Evolutionary conservation across 371 early-diverging fungal species (phyloP), one percentile per base, ranked within the genome.

Genomic region (Batrachochytrium dendrobatidis): DNA sequence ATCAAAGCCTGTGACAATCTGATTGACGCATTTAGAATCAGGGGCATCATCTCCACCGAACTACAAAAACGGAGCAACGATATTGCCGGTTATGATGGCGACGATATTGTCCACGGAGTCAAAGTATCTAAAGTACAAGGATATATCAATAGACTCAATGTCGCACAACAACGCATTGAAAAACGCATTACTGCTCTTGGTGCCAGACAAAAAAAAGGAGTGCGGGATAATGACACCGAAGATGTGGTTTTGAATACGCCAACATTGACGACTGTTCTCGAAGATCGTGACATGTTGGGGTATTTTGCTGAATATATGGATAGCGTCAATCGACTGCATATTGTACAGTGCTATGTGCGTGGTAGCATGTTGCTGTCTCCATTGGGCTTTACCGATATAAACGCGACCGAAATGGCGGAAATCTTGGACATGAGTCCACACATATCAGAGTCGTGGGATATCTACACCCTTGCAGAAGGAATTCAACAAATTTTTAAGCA

Each of bases 271-370:
- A 26, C 56, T 32, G 80, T 86, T 26, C 66, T 88, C 24, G 77
- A 80, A 4, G 86, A 87, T 55, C 79, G 85, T 0, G 62, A 82
- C 0, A 83, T 86, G 0, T 62, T 90, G 7, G 84, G 87, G 0
- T 88, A 85, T 34, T 89, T 90, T 68, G 86, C 84, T 74, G 92
- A 90, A 69, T 89, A 83, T 62, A 83, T 88, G 84, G 90, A 90
- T 60, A 80, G 81, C 30, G 74, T 77, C 18, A 84, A 83, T 1
- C 78, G 76, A 53, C 77, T 83, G 73, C 67, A 80, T 25, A 73
- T 81, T 25, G 76, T 89, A 0, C 87, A 88, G 60, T 89, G 87
- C 58, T 91, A 87, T 87, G 62, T n/a, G 12, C 39, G n/a, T 15
- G 12, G 39, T n/a, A 15, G 15, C 39, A 39, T n/a, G 39, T n/a